Evolutionary conservation across 23 red algal genomes (phyloP).

Genomic region (Gracilaria vermiculophylla): DNA sequence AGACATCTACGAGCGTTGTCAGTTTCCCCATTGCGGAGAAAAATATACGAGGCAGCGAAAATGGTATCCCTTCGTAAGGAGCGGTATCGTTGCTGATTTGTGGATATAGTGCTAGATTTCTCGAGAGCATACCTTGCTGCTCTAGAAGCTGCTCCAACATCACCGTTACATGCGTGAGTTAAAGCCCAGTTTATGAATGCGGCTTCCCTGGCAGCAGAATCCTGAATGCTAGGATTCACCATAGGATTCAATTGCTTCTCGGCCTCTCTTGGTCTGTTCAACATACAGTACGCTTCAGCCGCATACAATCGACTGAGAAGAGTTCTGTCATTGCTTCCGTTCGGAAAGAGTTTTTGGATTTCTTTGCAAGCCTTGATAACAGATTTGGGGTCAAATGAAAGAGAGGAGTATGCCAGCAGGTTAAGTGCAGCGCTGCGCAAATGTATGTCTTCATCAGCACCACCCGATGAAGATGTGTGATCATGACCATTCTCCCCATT

Average conservation of each 20-base stretch:
- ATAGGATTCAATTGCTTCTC: conserved; percentile 25
- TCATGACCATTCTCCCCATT: neutral
- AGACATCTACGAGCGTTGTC: conserved; percentile 36
- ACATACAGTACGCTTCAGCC: conserved; percentile 54
- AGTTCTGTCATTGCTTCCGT: conserved; percentile 34
- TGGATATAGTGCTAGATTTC: neutral
- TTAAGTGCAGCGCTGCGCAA: conserved; percentile 30
- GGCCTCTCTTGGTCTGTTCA: conserved; percentile 43
- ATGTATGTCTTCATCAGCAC: neutral
- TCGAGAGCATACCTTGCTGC: conserved; percentile 45
- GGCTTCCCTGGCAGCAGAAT: conserved; percentile 21
- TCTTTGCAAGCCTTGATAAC: conserved; percentile 45
- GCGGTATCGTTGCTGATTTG: neutral
- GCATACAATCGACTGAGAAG: conserved; percentile 56
- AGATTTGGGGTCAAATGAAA: conserved; percentile 50
- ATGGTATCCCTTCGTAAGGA: conserved; percentile 30
- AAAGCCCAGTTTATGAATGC: conserved; percentile 56
- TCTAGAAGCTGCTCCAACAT: conserved; percentile 30
- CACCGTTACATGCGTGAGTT: conserved; percentile 34
- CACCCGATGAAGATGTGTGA: neutral
- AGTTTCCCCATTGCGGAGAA: conserved; percentile 46
- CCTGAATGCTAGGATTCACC: conserved; percentile 2
- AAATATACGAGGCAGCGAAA: conserved; percentile 49
- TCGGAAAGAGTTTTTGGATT: conserved; percentile 29
- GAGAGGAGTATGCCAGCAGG: conserved; percentile 40